These are phyloP conservation scores for Phytophthora colocasiae DNA, from an alignment of 352 stramenopile species.

Conservation along the genomic window DNA sequence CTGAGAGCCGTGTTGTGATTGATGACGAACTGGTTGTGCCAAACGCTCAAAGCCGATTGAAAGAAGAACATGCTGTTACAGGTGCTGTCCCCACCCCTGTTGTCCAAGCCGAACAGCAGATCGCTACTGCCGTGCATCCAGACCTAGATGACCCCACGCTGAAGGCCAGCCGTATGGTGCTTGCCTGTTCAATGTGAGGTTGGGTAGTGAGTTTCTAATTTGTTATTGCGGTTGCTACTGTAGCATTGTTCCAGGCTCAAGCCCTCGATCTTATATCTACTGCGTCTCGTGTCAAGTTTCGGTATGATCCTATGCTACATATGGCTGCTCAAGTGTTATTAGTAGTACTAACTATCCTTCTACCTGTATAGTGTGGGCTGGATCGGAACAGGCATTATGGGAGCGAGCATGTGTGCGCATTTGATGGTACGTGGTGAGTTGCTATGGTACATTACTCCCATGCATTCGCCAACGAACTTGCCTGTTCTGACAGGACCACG, in stretches of 20 bases:
- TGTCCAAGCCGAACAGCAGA: slow-evolving; percentile 44
- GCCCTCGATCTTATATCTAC: slow-evolving; percentile 63
- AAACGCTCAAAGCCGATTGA: slow-evolving; percentile 46
- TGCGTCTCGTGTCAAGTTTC: slow-evolving; percentile 64
- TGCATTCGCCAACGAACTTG: slow-evolving; percentile 2
- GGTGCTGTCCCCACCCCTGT: slow-evolving; percentile 16
- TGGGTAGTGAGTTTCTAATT: slow-evolving; percentile 4
- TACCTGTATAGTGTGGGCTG: slow-evolving; percentile 68
- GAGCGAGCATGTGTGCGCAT: slow-evolving; percentile 89
- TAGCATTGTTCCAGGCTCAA: slow-evolving; percentile 67
- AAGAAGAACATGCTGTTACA: slow-evolving; percentile 49
- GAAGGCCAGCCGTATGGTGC: slow-evolving; percentile 54
- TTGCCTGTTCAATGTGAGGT: not conserved
- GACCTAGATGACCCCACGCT: slow-evolving; percentile 65
- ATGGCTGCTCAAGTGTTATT: not conserved
- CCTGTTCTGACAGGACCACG: slow-evolving; percentile 57
- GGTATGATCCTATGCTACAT: slow-evolving; percentile 29
- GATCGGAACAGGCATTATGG: slow-evolving; percentile 91
- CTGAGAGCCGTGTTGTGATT: slow-evolving; percentile 86
- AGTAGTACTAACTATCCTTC: not conserved
- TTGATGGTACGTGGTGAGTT: slow-evolving; percentile 64
- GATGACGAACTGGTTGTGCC: slow-evolving; percentile 79
- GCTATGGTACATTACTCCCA: not conserved
- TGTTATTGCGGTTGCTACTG: slow-evolving; percentile 7
- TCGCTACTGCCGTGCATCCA: slow-evolving; percentile 32